Evolutionary conservation across 208 protist genomes (phyloP).

Genomic region (Trichomonas vaginalis): DNA sequence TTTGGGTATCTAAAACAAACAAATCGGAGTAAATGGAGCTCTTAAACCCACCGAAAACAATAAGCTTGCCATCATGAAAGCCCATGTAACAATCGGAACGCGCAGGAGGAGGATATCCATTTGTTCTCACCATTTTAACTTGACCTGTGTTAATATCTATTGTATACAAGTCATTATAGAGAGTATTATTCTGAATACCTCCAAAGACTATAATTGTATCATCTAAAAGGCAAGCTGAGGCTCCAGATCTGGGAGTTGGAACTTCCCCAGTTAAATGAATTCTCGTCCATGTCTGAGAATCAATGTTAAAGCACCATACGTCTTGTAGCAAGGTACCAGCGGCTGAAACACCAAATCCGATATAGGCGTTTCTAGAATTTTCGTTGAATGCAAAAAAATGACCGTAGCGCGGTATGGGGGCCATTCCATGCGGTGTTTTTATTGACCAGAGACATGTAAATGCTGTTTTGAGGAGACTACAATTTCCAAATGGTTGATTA

Average conservation of each 20-base stretch:
- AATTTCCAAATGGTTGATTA: background rate
- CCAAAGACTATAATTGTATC: background rate
- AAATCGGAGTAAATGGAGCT: background rate
- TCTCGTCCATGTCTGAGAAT: background rate
- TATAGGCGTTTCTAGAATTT: background rate
- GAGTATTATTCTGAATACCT: background rate
- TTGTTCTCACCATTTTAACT: background rate
- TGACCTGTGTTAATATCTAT: background rate
- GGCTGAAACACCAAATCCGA: background rate
- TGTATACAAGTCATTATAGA: background rate
- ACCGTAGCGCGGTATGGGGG: background rate
- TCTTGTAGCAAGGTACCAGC: background rate
- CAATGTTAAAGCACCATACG: background rate
- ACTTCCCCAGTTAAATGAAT: background rate
- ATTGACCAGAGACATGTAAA: background rate
- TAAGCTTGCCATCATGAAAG: background rate
- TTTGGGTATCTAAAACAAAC: background rate
- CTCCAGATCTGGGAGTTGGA: background rate
- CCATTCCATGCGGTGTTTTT: background rate
- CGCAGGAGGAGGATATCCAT: background rate
- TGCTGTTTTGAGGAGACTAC: background rate
- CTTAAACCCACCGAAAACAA: background rate
- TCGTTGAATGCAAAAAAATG: background rate
- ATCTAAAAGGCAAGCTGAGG: background rate
- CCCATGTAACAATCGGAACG: background rate